Conservation (phyloP, 2,329 filamentous ascomycete genomes). For the Penicillium sp. region DNA sequence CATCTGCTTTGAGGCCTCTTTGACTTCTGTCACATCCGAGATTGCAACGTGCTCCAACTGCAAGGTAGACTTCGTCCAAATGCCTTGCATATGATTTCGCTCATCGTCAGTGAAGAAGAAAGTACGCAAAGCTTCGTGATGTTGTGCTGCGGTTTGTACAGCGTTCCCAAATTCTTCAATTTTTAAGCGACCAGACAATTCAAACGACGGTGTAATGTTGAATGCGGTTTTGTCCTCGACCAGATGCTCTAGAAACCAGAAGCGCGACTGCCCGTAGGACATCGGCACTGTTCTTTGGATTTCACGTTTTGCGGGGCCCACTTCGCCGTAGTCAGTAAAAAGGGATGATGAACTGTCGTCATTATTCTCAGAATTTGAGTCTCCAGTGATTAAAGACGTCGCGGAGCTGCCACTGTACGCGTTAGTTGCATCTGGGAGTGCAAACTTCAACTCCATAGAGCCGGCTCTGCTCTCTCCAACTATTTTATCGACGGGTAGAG, state of each 20-base stretch:
- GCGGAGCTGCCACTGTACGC: constrained; percentile 13
- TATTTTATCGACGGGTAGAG: background rate
- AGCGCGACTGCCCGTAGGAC: constrained; percentile 44
- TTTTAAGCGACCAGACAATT: constrained; percentile 36
- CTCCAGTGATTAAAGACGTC: constrained; percentile 8
- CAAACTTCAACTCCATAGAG: constrained; percentile 4
- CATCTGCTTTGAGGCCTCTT: constrained; percentile 24
- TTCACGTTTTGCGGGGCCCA: background rate
- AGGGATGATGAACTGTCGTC: constrained; percentile 15
- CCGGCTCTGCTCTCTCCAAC: background rate
- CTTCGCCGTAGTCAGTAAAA: constrained; percentile 4
- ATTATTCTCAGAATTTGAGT: constrained; percentile 18
- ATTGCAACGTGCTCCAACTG: constrained; percentile 27
- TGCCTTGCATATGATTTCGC: constrained; percentile 18
- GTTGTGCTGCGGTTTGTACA: constrained; percentile 29
- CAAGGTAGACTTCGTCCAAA: constrained; percentile 29
- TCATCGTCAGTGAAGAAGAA: constrained; percentile 27
- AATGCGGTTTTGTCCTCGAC: constrained; percentile 40
- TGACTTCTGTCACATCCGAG: constrained; percentile 18
- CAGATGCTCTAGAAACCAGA: constrained; percentile 38
- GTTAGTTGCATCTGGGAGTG: background rate
- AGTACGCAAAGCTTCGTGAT: constrained; percentile 38
- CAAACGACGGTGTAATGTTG: constrained; percentile 40
- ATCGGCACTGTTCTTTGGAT: constrained; percentile 26
- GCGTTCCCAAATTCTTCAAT: constrained; percentile 36